Percentiles rank a stretch among this genome's conserved stretches.
These are phyloP conservation scores for Arachnomyces sp. DNA, from an alignment of 2,329 filamentous ascomycete species.

Conservation along the genomic window DNA sequence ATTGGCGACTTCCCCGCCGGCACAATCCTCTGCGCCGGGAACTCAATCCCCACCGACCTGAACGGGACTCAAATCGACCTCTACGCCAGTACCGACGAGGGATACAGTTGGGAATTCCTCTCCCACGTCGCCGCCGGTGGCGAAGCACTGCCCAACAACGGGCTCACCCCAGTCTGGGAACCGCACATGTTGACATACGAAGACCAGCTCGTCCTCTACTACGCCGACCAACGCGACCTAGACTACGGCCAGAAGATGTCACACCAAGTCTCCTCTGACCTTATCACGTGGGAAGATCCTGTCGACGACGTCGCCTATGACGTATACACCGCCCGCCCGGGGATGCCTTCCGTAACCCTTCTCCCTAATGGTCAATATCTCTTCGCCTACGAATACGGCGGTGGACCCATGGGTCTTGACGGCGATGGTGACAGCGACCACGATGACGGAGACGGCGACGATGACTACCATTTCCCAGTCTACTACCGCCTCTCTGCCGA, in stretches of 20 bases:
- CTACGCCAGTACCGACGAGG: conserved; percentile 57
- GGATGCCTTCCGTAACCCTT: conserved; percentile 57
- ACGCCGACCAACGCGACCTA: conserved; percentile 61
- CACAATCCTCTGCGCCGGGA: conserved; percentile 57
- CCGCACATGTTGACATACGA: conserved; percentile 57
- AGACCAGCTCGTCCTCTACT: conserved; percentile 57
- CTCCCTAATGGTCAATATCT: conserved; percentile 56
- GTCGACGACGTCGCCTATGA: conserved; percentile 52
- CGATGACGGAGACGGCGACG: too few relatives aligned
- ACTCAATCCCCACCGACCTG: conserved; percentile 47
- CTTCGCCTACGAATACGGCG: conserved; percentile 58
- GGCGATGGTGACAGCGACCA: too few relatives aligned
- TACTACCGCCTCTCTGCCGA: conserved; percentile 45
- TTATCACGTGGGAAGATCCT: conserved; percentile 51
- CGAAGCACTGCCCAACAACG: conserved; percentile 56
- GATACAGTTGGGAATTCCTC: conserved; percentile 59
- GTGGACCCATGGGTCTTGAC: conserved; percentile 24
- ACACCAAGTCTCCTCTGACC: conserved; percentile 55
- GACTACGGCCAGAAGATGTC: conserved; percentile 60
- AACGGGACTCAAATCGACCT: conserved; percentile 61
- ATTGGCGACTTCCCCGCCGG: conserved; percentile 55
- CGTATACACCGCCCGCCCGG: conserved; percentile 57
- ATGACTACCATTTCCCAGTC: conserved; percentile 39
- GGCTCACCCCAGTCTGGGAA: conserved; percentile 64
- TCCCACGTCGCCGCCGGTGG: conserved; percentile 59